Evolutionary conservation across 345 rosid species (phyloP).

Genomic region (Acer yangbiense): DNA sequence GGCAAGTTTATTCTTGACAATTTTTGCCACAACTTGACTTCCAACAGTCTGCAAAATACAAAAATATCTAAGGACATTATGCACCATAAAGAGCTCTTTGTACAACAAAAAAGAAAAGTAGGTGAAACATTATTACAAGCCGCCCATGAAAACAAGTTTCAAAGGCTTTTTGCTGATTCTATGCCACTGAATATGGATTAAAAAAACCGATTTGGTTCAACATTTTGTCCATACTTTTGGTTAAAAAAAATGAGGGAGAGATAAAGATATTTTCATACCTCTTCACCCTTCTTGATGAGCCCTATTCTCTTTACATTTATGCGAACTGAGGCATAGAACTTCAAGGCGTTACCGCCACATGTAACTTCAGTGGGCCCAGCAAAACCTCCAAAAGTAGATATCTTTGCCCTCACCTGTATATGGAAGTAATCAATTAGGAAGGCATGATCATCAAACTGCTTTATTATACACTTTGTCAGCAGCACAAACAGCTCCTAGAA

Average conservation of each 20-base stretch:
- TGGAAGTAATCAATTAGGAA: constrained; percentile 4
- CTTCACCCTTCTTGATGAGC: constrained; percentile 86
- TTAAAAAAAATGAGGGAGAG: constrained; percentile 6
- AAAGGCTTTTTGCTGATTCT: neutral
- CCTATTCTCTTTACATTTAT: constrained; percentile 71
- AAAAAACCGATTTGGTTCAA: neutral
- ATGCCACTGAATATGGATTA: neutral
- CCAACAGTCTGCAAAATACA: constrained; percentile 61
- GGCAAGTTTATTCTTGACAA: constrained; percentile 95
- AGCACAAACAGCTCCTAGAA: neutral
- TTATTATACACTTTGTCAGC: neutral
- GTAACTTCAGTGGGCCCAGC: constrained; percentile 97
- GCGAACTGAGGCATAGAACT: constrained; percentile 97
- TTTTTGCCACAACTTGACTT: constrained; percentile 73
- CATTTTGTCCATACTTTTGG: constrained; percentile 3
- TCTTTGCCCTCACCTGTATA: constrained; percentile 82
- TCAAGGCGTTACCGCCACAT: constrained; percentile 97
- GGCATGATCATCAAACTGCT: neutral
- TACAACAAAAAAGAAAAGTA: neutral
- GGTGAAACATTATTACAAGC: neutral
- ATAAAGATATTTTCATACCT: constrained; percentile 43
- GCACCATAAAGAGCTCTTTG: neutral
- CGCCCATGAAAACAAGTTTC: neutral
- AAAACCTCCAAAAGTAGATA: constrained; percentile 88
- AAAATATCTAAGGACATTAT: neutral